Evolutionary conservation across 352 stramenopile genomes (phyloP).

Genomic region (Peronospora farinosa): DNA sequence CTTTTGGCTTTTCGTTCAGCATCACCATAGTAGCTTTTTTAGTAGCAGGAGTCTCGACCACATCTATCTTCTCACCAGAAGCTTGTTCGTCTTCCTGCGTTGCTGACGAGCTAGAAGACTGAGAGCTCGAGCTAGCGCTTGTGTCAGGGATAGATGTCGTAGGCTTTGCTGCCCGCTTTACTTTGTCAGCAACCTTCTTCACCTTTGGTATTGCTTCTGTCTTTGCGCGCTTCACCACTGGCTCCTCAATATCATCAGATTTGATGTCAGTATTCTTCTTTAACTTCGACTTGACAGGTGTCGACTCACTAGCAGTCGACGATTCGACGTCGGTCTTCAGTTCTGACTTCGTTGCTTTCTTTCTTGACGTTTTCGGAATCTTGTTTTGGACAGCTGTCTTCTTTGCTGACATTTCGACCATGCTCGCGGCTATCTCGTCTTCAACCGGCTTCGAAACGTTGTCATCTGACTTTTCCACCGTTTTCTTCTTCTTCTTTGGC

Average conservation of each 20-base stretch:
- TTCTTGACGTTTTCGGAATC: constrained; percentile 17
- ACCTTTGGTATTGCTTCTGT: constrained; percentile 17
- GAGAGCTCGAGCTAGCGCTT: constrained; percentile 14
- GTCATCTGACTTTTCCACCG: constrained; percentile 12
- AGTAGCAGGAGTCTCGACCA: constrained; percentile 16
- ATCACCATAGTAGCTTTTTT: constrained; percentile 9
- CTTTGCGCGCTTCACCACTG: constrained; percentile 38
- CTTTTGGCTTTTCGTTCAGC: constrained; percentile 8
- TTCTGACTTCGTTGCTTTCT: constrained; percentile 15
- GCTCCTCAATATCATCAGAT: constrained; percentile 19
- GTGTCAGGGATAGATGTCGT: constrained; percentile 5
- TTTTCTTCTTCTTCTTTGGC: constrained; percentile 32
- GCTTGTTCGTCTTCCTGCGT: constrained; percentile 10
- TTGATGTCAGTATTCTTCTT: constrained; percentile 40
- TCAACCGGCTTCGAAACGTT: constrained; percentile 2
- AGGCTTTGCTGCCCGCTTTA: constrained; percentile 9
- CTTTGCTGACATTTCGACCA: constrained; percentile 16
- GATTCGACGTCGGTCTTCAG: constrained; percentile 12
- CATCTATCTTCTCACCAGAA: constrained; percentile 22
- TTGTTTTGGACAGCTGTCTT: constrained; percentile 13
- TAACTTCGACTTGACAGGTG: constrained; percentile 16
- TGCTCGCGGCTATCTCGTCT: constrained; percentile 2
- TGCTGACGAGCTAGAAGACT: constrained; percentile 12
- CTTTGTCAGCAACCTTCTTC: constrained; percentile 22
- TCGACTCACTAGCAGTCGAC: constrained; percentile 21